These are phyloP conservation scores for Sclerotinia glacialis DNA, from an alignment of 2,329 filamentous ascomycete species.

Conservation along the genomic window DNA sequence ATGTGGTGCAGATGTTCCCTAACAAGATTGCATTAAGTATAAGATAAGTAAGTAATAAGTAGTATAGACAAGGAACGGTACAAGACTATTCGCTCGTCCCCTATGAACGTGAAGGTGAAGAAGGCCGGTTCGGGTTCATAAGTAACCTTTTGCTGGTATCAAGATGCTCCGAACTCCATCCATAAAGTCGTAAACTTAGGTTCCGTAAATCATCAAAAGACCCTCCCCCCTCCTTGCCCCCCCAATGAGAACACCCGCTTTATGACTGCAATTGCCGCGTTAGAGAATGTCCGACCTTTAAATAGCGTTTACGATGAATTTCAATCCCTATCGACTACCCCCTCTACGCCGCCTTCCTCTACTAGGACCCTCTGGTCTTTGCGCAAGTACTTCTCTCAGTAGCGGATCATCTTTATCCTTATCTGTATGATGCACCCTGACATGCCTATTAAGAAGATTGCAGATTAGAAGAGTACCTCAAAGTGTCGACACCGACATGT, in stretches of 20 bases:
- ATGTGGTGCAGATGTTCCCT: background rate
- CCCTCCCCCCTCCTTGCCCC: too few relatives aligned
- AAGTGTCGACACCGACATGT: background rate
- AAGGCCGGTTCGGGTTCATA: background rate
- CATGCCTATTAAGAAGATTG: slow-evolving; percentile 60
- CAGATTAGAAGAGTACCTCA: slow-evolving; percentile 3
- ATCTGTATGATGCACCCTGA: slow-evolving; percentile 86
- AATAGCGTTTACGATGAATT: background rate
- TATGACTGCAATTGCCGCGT: background rate
- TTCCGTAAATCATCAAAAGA: background rate
- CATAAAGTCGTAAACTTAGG: slow-evolving; percentile 23
- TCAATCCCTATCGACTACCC: slow-evolving; percentile 19
- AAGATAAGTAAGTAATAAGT: background rate
- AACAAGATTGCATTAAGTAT: slow-evolving; percentile 1
- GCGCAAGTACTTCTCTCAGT: slow-evolving; percentile 79
- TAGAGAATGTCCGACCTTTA: slow-evolving; percentile 1
- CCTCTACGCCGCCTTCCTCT: slow-evolving; percentile 69
- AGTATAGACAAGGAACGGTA: slow-evolving; percentile 12
- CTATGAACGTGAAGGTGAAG: background rate
- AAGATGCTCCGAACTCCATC: slow-evolving; percentile 19
- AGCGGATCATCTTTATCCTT: slow-evolving; percentile 82
- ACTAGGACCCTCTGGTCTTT: slow-evolving; percentile 79
- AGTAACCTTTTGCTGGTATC: slow-evolving; percentile 19
- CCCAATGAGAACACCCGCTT: slow-evolving; percentile 6
- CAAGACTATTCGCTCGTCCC: background rate